phyloP scores from a whole-genome alignment of 306 rosid genomes.

The Oxytropis ochrocephala region DNA sequence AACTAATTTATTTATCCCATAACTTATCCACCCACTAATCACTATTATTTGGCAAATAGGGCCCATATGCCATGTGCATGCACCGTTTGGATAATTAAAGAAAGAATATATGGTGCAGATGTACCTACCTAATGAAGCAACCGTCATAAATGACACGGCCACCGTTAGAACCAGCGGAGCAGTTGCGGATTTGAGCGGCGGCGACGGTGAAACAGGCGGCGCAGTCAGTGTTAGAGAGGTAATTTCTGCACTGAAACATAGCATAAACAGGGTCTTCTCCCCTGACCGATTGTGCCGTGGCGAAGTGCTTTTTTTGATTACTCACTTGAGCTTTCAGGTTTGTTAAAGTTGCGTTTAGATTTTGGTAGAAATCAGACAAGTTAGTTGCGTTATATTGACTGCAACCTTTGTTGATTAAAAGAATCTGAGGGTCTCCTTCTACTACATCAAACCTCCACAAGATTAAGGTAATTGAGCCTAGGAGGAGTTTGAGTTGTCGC shows the following conservation, averaged over 20 bases:
- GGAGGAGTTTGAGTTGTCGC: neutral
- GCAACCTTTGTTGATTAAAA: constrained; percentile 48
- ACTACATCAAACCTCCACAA: constrained; percentile 13
- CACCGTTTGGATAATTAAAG: neutral
- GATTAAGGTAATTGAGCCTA: neutral
- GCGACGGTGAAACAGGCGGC: constrained; percentile 39
- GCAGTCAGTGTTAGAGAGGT: constrained; percentile 50
- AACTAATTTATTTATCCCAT: no score
- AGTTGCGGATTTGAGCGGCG: constrained; percentile 42
- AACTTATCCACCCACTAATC: no score
- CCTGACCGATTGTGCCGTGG: constrained; percentile 28
- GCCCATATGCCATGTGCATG: no score
- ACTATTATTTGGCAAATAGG: no score
- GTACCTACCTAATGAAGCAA: constrained; percentile 80
- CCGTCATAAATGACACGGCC: constrained; percentile 72
- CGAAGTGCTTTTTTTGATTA: constrained; percentile 31
- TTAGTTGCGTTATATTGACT: constrained; percentile 58
- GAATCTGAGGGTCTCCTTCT: constrained; percentile 41
- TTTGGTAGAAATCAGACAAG: constrained; percentile 31
- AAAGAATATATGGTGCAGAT: neutral
- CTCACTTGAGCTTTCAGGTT: constrained; percentile 22
- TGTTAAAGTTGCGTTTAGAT: constrained; percentile 42
- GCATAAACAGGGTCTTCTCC: constrained; percentile 48
- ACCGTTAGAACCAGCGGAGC: constrained; percentile 65
- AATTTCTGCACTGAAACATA: constrained; percentile 55